Evolutionary conservation across 768 basidiomycete genomes (phyloP), one percentile per base, ranked within the genome.

Genomic region (Amanita inopinata): DNA sequence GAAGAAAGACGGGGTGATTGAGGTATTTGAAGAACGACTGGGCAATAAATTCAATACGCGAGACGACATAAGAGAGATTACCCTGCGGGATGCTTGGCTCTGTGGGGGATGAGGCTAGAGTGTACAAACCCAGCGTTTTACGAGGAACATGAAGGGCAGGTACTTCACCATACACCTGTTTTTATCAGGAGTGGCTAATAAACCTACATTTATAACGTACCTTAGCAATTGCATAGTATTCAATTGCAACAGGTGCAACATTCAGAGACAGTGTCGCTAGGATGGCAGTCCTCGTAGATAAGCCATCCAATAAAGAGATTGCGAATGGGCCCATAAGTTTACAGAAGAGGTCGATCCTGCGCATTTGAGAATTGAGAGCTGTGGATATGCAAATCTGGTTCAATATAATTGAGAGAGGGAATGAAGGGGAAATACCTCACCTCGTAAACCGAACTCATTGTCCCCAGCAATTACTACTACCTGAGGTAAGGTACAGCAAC

Each of bases 311-410:
- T 8, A 59, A n/a, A 4, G 59, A 50, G 19, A 60, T 56, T 15
- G 39, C 40, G 22, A 56, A 50, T 1, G 54, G 56, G 2, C 53
- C 56, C 8, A 50, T 37, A 7, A 60, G 49, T 46, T 60, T 60
- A 43, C 53, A 58, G 19, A 59, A 48, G 3, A 61, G 48, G 33
- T 61, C 59, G 22, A 61, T 61, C 19, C 58, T 53, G 9, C 59
- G 53, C 56, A 61, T 61, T 24, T 53, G 51, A 11, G 59, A 51
- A 32, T 61, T 61, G 9, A 56, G 41, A 14, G 37, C 54, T 56
- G 14, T 12, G 9, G n/a, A n/a, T n/a, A n/a, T n/a, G n/a, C n/a
- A 12, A 14, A 12, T 33, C 5, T n/a, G 11, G 22, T 23, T n/a
- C 20, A 23, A 19, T 32, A 5, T 2, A 17, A 11, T 19, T 7